Evolutionary conservation across 768 basidiomycete genomes (phyloP).

Genomic region (Kwoniella sp.): DNA sequence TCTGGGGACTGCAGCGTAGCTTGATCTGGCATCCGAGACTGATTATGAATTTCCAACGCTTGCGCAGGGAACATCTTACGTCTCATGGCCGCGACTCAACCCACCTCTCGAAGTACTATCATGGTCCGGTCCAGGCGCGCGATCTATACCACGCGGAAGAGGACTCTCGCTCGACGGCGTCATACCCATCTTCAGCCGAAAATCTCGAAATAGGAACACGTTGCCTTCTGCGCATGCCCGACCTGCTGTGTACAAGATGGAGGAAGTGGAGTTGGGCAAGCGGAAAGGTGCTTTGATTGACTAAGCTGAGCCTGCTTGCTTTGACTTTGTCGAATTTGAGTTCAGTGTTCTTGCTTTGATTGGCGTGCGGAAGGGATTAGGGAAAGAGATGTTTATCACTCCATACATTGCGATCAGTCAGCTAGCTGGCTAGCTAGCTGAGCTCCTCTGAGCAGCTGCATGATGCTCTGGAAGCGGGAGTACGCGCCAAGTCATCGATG

Average conservation of each 20-base stretch:
- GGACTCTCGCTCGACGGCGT: conserved; percentile 61
- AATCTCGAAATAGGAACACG: conserved; percentile 38
- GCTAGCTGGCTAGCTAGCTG: too few species aligned
- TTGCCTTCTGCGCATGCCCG: conserved; percentile 11
- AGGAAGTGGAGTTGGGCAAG: conserved; percentile 79
- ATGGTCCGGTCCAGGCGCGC: conserved; percentile 86
- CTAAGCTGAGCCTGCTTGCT: too few species aligned
- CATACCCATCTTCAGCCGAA: conserved; percentile 28
- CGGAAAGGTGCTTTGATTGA: conserved; percentile 66
- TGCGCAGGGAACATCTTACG: conserved; percentile 88
- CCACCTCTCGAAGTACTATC: conserved; percentile 77
- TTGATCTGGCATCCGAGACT: background rate
- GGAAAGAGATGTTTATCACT: too few species aligned
- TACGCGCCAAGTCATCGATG: too few species aligned
- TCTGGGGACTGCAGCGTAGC: too few species aligned
- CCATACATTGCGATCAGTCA: too few species aligned
- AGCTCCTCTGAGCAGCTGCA: too few species aligned
- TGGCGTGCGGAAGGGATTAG: too few species aligned
- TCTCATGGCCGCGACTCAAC: conserved; percentile 87
- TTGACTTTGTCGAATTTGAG: too few species aligned
- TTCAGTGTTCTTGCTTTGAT: too few species aligned
- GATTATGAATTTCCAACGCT: conserved; percentile 40
- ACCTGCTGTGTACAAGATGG: conserved; percentile 56
- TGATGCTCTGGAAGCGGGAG: too few species aligned
- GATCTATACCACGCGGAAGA: conserved; percentile 71